Evolutionary conservation across 352 stramenopile genomes (phyloP).

Genomic region (Pythium monospermum): DNA sequence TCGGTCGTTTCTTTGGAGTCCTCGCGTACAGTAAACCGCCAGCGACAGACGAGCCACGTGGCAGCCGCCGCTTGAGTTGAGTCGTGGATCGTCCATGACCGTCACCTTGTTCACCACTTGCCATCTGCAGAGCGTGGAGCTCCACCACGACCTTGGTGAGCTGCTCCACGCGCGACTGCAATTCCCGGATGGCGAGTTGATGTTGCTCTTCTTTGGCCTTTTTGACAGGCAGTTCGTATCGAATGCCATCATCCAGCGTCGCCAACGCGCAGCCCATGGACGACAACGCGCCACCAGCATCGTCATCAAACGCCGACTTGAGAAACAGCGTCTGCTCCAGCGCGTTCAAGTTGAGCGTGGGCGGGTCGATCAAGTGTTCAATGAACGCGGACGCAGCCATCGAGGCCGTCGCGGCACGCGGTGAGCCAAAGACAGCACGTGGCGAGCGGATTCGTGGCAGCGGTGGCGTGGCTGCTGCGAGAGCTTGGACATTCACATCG

Average conservation of each 20-base stretch:
- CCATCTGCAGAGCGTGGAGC: too few relatives aligned
- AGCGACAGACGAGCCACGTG: too few relatives aligned
- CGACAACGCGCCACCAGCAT: not conserved
- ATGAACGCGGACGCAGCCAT: constrained; percentile 8
- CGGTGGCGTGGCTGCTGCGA: too few relatives aligned
- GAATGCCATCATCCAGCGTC: constrained; percentile 44
- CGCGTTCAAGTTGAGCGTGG: constrained; percentile 27
- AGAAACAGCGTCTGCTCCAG: constrained; percentile 36
- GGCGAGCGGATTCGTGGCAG: too few relatives aligned
- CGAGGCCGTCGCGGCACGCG: not conserved
- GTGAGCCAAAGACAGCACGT: not conserved
- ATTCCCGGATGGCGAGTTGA: constrained; percentile 23
- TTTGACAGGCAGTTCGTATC: constrained; percentile 47
- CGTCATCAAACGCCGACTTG: constrained; percentile 41
- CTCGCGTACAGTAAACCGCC: too few relatives aligned
- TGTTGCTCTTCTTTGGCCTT: constrained; percentile 24
- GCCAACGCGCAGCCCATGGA: constrained; percentile 10
- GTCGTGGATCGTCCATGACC: too few relatives aligned
- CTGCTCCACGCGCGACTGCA: constrained; percentile 36
- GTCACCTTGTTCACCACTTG: too few relatives aligned
- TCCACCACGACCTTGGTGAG: constrained; percentile 33
- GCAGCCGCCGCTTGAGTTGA: too few relatives aligned
- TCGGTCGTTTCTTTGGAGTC: too few relatives aligned
- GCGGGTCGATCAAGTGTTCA: constrained; percentile 27
- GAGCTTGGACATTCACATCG: too few relatives aligned